Evolutionary conservation across 2,329 filamentous ascomycete species (phyloP), one percentile per base, ranked within the genome.

Genomic region (Phialophora chinensis): DNA sequence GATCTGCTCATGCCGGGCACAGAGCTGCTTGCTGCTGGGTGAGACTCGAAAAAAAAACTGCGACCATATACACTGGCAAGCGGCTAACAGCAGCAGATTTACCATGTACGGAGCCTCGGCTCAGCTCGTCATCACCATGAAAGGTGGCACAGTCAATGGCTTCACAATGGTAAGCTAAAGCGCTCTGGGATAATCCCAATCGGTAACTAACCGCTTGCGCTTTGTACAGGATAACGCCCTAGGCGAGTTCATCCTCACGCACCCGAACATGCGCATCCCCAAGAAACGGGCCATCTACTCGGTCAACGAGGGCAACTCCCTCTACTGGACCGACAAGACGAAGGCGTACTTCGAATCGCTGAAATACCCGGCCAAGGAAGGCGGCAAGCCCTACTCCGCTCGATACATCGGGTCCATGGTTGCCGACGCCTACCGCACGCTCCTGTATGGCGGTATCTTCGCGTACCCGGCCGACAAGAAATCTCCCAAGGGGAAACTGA

Each of bases 91-190:
- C 14, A 14, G 92, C 25, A 95, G 95, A n/a, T 99, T 99, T 86
- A 99, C 95, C 80, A 99, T 99, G 95, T 99, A 99, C 82, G 95
- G 95, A 76, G 95, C 95, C 73, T 97, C 93, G 2, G 89, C 95
- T 3, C 94, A 98, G 83, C 86, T 99, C 54, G 95, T 99, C 75
- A 91, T 99, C 77, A 99, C 95, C 73, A 97, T 98, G 93, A 91
- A 90, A 81, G 92, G 89, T 72, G 91, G 93, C 71, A 87, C 82
- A 69, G 95, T 99, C 80, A 97, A 98, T 81, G 95, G 95, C 75
- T 99, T 99, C 85, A 99, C 95, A 29, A 88, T 99, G 75, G 71
- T 73, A 66, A 58, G 66, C 2, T 20, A 23, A 31, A 29, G n/a
- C 14, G 4, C 7, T 6, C 31, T 25, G 10, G 29, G 8, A 6